phyloP scores from a whole-genome alignment of 441 rosid genomes.

The Gossypium trilobum region DNA sequence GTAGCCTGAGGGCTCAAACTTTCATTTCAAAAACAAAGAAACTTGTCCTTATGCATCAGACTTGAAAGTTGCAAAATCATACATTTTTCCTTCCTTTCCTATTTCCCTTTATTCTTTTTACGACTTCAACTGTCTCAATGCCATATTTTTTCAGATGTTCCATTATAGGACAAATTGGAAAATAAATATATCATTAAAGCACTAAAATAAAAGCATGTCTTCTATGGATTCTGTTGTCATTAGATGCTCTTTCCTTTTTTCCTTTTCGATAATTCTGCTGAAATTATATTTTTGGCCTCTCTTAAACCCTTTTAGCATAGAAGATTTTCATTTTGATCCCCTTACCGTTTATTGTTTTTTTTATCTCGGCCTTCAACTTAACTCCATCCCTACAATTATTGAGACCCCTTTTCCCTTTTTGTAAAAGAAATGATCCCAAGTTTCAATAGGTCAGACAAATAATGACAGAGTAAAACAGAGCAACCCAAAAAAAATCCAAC shows the following conservation, averaged over 20 bases:
- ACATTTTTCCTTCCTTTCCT: neutral
- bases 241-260: neutral
- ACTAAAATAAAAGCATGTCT: constrained; percentile 5
- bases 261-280: neutral
- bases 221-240: neutral
- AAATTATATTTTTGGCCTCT: too few relatives aligned
- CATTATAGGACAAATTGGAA: constrained; percentile 2
- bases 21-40: neutral
- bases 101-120: neutral
- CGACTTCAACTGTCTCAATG: neutral
- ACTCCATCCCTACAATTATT: neutral
- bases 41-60: neutral
- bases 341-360: too few relatives aligned
- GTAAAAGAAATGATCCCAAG: neutral
- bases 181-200: neutral
- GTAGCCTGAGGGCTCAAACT: neutral
- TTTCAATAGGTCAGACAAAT: neutral
- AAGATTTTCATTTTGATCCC: too few relatives aligned
- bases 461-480: neutral
- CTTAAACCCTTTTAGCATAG: too few relatives aligned
- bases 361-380: too few relatives aligned
- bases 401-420: neutral
- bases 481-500: neutral
- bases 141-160: neutral
- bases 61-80: neutral